Base-by-base conservation (phyloP, 2,329 filamentous ascomycete species). In the Blastomyces silverae region DNA sequence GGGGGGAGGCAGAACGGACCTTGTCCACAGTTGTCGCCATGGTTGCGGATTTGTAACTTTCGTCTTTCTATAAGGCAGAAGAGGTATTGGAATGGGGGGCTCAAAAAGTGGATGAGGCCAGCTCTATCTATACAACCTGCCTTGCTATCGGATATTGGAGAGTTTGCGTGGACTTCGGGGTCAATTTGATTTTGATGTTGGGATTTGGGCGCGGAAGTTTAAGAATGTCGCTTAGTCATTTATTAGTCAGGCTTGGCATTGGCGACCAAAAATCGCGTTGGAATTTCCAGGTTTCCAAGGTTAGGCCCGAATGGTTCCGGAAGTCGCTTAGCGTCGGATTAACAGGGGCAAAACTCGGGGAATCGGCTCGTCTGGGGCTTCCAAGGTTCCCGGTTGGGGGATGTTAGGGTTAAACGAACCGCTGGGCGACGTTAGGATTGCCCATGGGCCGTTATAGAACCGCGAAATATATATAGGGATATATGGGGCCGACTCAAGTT, bases 1-100 rank as follows among this genome's bases (percentile, higher is more conserved):
- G 52, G 4, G 20, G 28, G 28, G 55, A 56, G 63, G 55, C 31
- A 8, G 7, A 28, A 73, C 84, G 71, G 76, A 90, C 91, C 89
- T 97, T 97, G 74, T 97, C 93, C 77, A 97, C 92, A 53, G 93
- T 97, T 67, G 93, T 97, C 84, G 93, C 84, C 94, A 97, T 97
- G 66, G 53, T 65, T 66, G 66, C 66, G 56, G 62, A 37, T 48
- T 48, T 31, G 52, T 22, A 13, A 20, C 13, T 61, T 39, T 42
- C 25, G 34, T 25, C 34, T 53, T 61, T 42, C 13, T 11, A 20
- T 15, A 20, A 61, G 50, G 17, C 22, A 61, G 34, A 37, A 34
- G 48, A 5, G 22, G 13, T 61, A 3, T 62, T 25, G 22, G 31
- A 48, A 50, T 20, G 10, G 8, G n/a, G 10, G 10, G 17, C 2